Base-by-base conservation (phyloP, 1,284 basidiomycete species). In the Rhodotorula sp. region DNA sequence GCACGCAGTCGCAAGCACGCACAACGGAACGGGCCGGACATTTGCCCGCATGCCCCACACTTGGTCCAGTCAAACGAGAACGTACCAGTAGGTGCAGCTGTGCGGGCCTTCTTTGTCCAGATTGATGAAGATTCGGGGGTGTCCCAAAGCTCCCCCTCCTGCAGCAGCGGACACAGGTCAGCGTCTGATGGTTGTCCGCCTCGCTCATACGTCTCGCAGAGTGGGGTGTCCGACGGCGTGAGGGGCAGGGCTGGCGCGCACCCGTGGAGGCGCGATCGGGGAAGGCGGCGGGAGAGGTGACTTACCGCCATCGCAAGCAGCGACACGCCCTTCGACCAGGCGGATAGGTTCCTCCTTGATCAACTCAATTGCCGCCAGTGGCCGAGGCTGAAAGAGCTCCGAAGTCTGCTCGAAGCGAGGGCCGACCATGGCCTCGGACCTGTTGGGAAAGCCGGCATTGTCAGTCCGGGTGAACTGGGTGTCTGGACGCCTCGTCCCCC, bases 81-180 rank as follows among this genome's bases (percentile, higher is more conserved):
- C 90, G 78, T 80, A 93, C 92, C 92, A 95, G 83, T 95, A 95
- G 78, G 90, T 91, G 80, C 67, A 79, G 61, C 56, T 64, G 64
- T 75, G 56, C 65, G 47, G 81, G 79, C 86, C 86, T 80, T 88
- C 84, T 80, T 90, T 86, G 83, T 92, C 90, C 87, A 91, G 76
- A 82, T 85, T 98, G 82, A 98, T 95, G 80, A 87, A 98, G 76
- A 98, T 89, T 85, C 93, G 94, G 21, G 95, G 95, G 81, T 99
- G 95, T 60, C 95, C 95, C 48, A 99, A 86, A 62, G 95, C 87
- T n/a, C 95, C 95, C 81, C 88, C 89, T 82, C 95, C 95, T 98
- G 76, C 19, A 68, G 63, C 16, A 49, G 6, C 31, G 38, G 50
- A 10, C 31, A 23, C 34, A 43, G 52, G 14, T 50, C 49, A 50